Base-by-base conservation (phyloP, 192 early-diverging fungal species). In the Backusella mclennaniae region DNA sequence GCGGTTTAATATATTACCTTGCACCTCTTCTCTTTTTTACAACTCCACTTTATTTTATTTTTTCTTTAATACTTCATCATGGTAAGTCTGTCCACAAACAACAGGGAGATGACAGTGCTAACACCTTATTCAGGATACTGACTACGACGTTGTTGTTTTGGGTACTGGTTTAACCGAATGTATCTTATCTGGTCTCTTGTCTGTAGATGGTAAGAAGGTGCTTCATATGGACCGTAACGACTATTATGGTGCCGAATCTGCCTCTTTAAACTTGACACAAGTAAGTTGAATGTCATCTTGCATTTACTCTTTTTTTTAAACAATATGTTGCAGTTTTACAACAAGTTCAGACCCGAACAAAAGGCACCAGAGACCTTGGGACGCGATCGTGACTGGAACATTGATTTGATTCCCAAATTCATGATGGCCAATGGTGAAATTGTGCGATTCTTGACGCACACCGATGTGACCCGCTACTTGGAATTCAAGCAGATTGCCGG, bases 341-440 rank as follows among this genome's bases (percentile, higher is more conserved):
- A 86, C 78, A 90, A 90, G 79, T 96, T 95, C 85, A 88, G 93
- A 53, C 44, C 84, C 66, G 87, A 81, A 6, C 84, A 83, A 21
- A 67, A 77, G 26, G 79, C 88, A 35, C 85, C 92, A 3, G 78
- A 77, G 7, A 66, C 42, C 41, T 79, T 93, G 36, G 93, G 93
- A 17, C 83, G 83, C 39, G 90, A 90, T 82, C 92, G 97, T 71
- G 97, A 99, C 86, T 99, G 93, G 84, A 96, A 95, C 87, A 90
- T 99, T 68, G 98, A 99, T 84, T 84, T 98, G 80, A 97, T 99
- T 73, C 98, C 98, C 78, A 99, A 99, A 87, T 99, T 99, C 85
- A 94, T 98, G 87, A 99, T 99, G 97, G 96, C 95, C 42, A 95
- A 95, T 74, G 98, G 98, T 67, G 97, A 97, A 78, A 94, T 99